These are phyloP conservation scores for Podospora pseudopauciseta DNA, from an alignment of 495 filamentous ascomycete genomes.

Conservation along the genomic window DNA sequence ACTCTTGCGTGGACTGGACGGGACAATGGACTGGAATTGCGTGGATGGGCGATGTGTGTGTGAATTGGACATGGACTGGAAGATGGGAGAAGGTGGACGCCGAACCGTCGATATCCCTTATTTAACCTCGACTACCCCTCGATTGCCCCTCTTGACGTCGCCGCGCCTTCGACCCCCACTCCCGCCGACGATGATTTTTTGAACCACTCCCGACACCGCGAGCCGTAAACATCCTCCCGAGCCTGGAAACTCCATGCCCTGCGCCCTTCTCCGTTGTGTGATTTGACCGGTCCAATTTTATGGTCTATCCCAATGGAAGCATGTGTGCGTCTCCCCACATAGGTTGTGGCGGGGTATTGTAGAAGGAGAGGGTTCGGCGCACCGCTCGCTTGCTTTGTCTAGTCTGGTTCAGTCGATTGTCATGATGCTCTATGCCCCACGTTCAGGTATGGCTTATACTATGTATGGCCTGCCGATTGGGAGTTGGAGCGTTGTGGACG, in stretches of 20 bases:
- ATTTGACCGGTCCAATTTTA: background rate
- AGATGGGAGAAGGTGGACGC: background rate
- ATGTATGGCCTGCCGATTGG: too few species aligned
- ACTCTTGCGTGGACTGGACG: background rate
- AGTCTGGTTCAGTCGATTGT: too few species aligned
- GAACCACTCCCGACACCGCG: background rate
- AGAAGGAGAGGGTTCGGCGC: background rate
- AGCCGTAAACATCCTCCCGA: too few species aligned
- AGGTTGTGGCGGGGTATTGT: background rate
- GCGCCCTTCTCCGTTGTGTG: too few species aligned
- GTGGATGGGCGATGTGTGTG: background rate
- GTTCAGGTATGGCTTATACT: too few species aligned
- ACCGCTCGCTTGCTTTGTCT: too few species aligned
- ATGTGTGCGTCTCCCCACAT: background rate
- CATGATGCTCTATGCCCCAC: too few species aligned
- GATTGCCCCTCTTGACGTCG: background rate
- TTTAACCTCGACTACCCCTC: background rate
- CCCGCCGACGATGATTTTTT: background rate
- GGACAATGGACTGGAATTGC: background rate
- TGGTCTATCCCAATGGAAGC: background rate
- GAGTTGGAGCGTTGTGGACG: too few species aligned
- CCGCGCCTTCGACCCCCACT: background rate
- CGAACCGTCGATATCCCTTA: background rate
- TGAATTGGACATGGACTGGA: background rate
- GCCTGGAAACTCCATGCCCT: too few species aligned